Evolutionary conservation across 2,329 filamentous ascomycete species (phyloP).

Genomic region (Cladosporium sp.): DNA sequence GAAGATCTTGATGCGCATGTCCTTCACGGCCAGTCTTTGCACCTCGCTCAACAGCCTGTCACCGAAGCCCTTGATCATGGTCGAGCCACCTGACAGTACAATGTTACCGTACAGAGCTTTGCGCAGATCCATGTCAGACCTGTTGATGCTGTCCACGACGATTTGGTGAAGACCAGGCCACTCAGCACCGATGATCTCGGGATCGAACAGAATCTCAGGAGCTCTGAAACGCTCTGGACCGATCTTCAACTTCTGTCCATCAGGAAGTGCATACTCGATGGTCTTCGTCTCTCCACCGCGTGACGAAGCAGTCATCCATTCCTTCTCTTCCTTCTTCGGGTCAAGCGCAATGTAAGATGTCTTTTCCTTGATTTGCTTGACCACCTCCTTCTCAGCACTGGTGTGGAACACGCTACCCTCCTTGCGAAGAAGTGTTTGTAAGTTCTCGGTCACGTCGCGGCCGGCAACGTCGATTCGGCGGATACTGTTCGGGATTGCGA

Average conservation of each 20-base stretch:
- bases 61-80: constrained; percentile 93
- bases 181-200: constrained; percentile 92
- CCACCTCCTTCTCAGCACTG: constrained; percentile 98
- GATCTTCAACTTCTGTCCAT: constrained; percentile 91
- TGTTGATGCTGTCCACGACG: constrained; percentile 90
- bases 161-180: constrained; percentile 98
- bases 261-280: constrained; percentile 83
- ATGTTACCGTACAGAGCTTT: constrained; percentile 96
- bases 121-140: constrained; percentile 91
- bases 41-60: constrained; percentile 89
- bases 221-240: constrained; percentile 92
- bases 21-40: constrained; percentile 89
- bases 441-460: constrained; percentile 89
- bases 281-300: constrained; percentile 67
- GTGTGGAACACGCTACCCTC: constrained; percentile 94
- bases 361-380: constrained; percentile 93
- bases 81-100: constrained; percentile 92
- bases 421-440: constrained; percentile 87
- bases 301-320: constrained; percentile 70
- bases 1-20: constrained; percentile 99
- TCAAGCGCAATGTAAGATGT: constrained; percentile 87
- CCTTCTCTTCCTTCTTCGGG: constrained; percentile 91
- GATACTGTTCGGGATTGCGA: constrained; percentile 94
- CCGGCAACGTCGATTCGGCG: constrained; percentile 93
- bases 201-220: constrained; percentile 95